Conservation (phyloP, 139 green algal species). For the Picochlorum costavermella region DNA sequence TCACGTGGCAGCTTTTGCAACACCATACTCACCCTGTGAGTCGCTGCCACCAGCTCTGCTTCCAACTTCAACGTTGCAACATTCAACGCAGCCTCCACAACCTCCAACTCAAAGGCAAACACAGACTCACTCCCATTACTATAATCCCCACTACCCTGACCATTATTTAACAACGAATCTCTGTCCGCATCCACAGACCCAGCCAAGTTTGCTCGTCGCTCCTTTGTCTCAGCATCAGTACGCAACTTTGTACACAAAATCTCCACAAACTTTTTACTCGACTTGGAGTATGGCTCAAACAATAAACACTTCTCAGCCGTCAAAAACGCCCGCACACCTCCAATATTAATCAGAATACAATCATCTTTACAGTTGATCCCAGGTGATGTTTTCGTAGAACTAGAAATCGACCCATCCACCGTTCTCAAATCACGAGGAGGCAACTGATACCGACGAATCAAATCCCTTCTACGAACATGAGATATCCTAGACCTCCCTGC, state of each 20-base stretch:
- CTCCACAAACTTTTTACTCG: slow-evolving; percentile 67
- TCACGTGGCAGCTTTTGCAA: slow-evolving; percentile 72
- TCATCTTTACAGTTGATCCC: slow-evolving; percentile 80
- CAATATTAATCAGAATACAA: slow-evolving; percentile 80
- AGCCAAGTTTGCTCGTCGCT: background rate
- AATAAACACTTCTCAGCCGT: slow-evolving; percentile 71
- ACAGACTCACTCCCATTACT: slow-evolving; percentile 1
- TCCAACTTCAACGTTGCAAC: slow-evolving; percentile 81
- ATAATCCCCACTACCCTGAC: slow-evolving; percentile 4
- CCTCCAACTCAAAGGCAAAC: slow-evolving; percentile 86
- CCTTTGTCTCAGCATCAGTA: slow-evolving; percentile 12
- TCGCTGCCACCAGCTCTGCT: slow-evolving; percentile 62
- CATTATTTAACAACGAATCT: slow-evolving; percentile 1
- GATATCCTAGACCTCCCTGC: slow-evolving; percentile 49
- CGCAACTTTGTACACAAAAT: slow-evolving; percentile 45
- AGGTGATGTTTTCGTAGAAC: slow-evolving; percentile 61
- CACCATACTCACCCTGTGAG: slow-evolving; percentile 48
- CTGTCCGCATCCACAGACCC: background rate
- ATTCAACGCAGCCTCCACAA: slow-evolving; percentile 80
- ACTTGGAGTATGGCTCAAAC: slow-evolving; percentile 65
- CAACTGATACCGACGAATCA: slow-evolving; percentile 71
- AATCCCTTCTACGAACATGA: slow-evolving; percentile 68
- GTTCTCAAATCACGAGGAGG: slow-evolving; percentile 84
- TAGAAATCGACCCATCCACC: slow-evolving; percentile 73
- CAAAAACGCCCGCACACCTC: slow-evolving; percentile 56